phyloP scores from a whole-genome alignment of 805 yeast genomes.

The Wickerhamomyces chaumierensis region DNA sequence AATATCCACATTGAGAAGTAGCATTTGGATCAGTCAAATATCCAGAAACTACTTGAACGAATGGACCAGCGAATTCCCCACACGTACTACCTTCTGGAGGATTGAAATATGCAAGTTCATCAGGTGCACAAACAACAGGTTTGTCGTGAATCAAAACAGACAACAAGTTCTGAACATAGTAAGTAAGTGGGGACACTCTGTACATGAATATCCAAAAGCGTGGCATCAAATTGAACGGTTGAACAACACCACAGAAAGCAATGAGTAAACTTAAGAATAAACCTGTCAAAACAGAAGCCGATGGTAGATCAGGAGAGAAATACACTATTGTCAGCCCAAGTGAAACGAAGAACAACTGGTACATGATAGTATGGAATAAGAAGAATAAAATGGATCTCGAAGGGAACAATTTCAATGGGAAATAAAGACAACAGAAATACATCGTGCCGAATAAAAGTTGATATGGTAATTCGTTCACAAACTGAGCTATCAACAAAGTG shows the following conservation, averaged over 20 bases:
- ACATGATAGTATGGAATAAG: conserved; percentile 29
- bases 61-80: conserved; percentile 36
- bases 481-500: conserved; percentile 39
- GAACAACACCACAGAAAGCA: conserved; percentile 23
- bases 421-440: conserved; percentile 40
- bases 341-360: conserved; percentile 30
- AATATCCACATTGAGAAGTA: conserved; percentile 37
- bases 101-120: conserved; percentile 36
- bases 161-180: conserved; percentile 41
- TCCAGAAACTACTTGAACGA: conserved; percentile 33
- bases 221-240: conserved; percentile 37
- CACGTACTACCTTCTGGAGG: conserved; percentile 61
- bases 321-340: conserved; percentile 41
- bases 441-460: conserved; percentile 35
- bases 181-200: conserved; percentile 50
- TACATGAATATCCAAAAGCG: conserved; percentile 66
- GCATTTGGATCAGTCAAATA: conserved; percentile 44
- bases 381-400: conserved; percentile 37
- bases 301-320: conserved; percentile 53
- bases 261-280: conserved; percentile 20
- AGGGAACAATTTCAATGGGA: conserved; percentile 30
- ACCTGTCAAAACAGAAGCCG: conserved; percentile 52
- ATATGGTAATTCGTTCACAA: conserved; percentile 49
- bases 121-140: conserved; percentile 33
- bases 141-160: conserved; percentile 35